Percentiles rank a stretch among this genome's conserved stretches.
Evolutionary conservation across 1,284 basidiomycete genomes (phyloP).

Genomic region (Sanghuangporus sanghuang): DNA sequence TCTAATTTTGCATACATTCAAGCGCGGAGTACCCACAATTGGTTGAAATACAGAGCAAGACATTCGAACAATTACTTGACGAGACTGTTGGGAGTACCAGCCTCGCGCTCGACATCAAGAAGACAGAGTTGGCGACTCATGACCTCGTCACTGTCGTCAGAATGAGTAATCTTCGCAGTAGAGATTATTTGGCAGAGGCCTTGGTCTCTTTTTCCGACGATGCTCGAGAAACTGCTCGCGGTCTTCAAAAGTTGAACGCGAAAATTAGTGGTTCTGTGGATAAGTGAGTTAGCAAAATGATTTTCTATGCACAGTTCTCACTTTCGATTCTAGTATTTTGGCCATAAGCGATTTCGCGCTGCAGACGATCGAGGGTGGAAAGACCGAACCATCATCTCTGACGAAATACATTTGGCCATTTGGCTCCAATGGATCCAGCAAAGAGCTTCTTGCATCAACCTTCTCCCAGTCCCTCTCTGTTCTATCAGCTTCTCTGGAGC

Average conservation of each 20-base stretch:
- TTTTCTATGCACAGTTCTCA: neutral
- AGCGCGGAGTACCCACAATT: conserved; percentile 56
- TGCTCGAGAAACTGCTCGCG: conserved; percentile 52
- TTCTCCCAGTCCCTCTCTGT: conserved; percentile 60
- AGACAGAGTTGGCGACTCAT: conserved; percentile 67
- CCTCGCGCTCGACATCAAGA: conserved; percentile 61
- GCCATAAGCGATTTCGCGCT: conserved; percentile 67
- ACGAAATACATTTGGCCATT: conserved; percentile 44
- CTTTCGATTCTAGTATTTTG: conserved; percentile 44
- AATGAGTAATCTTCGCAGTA: conserved; percentile 52
- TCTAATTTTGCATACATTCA: conserved; percentile 21
- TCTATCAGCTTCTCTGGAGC: conserved; percentile 45
- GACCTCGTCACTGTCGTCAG: conserved; percentile 59
- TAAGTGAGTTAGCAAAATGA: conserved; percentile 37
- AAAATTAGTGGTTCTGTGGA: conserved; percentile 66
- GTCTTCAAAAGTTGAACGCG: conserved; percentile 52
- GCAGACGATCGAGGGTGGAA: conserved; percentile 42
- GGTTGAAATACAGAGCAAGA: conserved; percentile 50
- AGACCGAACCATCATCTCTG: conserved; percentile 32
- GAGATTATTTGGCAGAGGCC: conserved; percentile 47
- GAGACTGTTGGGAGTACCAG: conserved; percentile 50
- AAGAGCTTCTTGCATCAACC: conserved; percentile 40
- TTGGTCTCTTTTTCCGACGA: conserved; percentile 50
- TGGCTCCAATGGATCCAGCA: conserved; percentile 27
- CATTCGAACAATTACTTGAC: conserved; percentile 57